Evolutionary conservation across 2,329 filamentous ascomycete species (phyloP), one percentile per base, ranked within the genome.

Genomic region (Sporothrix brunneoviolacea): DNA sequence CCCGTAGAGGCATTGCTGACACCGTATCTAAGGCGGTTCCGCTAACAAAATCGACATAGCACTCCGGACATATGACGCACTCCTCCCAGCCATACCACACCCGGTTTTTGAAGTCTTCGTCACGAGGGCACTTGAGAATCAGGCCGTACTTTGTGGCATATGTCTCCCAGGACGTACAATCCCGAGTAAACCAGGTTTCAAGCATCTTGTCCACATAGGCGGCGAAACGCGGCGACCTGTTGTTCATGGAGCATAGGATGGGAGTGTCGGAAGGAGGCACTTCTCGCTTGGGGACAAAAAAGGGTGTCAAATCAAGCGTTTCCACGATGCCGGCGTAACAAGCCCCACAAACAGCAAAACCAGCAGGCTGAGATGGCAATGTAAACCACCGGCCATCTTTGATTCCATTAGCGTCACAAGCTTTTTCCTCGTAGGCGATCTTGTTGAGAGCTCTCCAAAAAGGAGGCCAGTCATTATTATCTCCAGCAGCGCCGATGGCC

Each of bases 41-140:
- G 5, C 42, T 42, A 4, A 67, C 58, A 22, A 68, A 64, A 13
- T 51, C 56, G 15, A 63, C 27, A 38, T 64, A 67, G 51, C 68
- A 70, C 40, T 64, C 60, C 4, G 64, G 53, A 16, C 68, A 70
- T 7, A 65, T 61, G 6, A 66, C 52, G 2, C 59, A 62, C 6
- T 65, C 62, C 2, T 50, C 52, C 50, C 67, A 67, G 21, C 67
- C 68, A 58, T 63, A 69, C 67, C 67, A 70, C 12, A 18, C 58
- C 3, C 55, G 53, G 21, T 62, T 59, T 4, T 55, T 57, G 12
- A 50, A 54, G 9, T 59, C 54, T 3, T 59, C 48, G n/a, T 63
- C 54, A 1, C 64, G 58, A 3, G 63, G 60, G n/a, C 67, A 70
- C 0, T 48, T 37, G 1, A 57, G 55, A 0, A 68, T 54, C 0